These are phyloP conservation scores for Alternaria alternata DNA, from an alignment of 2,329 filamentous ascomycete genomes.

Conservation along the genomic window DNA sequence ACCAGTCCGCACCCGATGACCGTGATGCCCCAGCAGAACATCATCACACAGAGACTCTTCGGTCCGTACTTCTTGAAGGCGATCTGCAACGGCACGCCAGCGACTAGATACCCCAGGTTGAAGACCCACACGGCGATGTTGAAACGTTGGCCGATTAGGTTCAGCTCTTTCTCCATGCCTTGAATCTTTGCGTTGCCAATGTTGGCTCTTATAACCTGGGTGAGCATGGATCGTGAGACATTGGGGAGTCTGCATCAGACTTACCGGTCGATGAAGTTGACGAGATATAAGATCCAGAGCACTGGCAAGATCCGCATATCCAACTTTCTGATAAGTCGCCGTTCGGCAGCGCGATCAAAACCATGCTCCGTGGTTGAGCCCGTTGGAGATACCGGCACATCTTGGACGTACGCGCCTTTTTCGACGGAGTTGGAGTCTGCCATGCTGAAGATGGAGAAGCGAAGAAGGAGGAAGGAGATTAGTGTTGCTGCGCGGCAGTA, in stretches of 20 bases:
- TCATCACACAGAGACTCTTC: constrained; percentile 45
- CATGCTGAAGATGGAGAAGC: constrained; percentile 3
- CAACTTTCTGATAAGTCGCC: constrained; percentile 39
- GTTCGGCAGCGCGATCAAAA: constrained; percentile 37
- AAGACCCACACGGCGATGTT: constrained; percentile 51
- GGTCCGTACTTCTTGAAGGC: constrained; percentile 47
- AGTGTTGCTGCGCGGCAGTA: neutral
- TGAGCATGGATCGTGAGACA: neutral
- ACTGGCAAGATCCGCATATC: constrained; percentile 42
- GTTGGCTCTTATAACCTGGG: constrained; percentile 22
- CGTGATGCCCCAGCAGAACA: constrained; percentile 46
- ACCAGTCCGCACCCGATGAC: constrained; percentile 44
- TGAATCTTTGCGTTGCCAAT: constrained; percentile 49
- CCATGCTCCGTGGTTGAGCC: constrained; percentile 16
- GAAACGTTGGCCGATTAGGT: constrained; percentile 47
- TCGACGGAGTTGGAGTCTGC: constrained; percentile 11
- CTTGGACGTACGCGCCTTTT: constrained; percentile 19
- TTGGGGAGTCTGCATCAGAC: neutral
- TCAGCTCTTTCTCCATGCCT: constrained; percentile 47
- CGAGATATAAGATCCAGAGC: constrained; percentile 45
- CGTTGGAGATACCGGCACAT: constrained; percentile 14
- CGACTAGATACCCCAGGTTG: constrained; percentile 49
- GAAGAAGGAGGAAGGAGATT: neutral
- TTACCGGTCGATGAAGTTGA: constrained; percentile 45
- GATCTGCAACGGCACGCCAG: constrained; percentile 46